Percentiles rank a stretch among this genome's conserved stretches.
phyloP scores from a whole-genome alignment of 306 rosid species.

The Rubus parviflorus region DNA sequence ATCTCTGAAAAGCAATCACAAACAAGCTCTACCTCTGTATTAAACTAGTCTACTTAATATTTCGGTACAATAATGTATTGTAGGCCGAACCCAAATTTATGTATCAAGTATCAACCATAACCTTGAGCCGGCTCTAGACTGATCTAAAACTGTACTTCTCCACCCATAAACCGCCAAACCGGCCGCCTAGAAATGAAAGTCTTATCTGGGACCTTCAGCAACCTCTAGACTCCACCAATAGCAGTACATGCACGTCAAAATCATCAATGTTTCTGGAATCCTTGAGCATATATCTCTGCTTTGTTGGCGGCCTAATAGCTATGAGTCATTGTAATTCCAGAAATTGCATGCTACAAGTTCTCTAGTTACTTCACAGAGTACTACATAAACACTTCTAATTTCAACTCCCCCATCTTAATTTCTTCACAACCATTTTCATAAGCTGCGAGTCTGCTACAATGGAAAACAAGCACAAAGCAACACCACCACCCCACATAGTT shows the following conservation, averaged over 20 bases:
- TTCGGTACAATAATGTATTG: no score
- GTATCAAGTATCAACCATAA: no score
- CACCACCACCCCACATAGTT: constrained; percentile 18
- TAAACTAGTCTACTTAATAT: no score
- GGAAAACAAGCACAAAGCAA: constrained; percentile 9
- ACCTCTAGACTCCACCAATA: not conserved
- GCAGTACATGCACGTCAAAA: not conserved
- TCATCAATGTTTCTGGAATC: not conserved
- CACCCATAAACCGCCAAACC: not conserved
- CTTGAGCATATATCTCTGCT: not conserved
- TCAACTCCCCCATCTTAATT: not conserved
- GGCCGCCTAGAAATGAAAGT: not conserved
- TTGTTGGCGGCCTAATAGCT: no score
- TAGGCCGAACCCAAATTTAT: no score
- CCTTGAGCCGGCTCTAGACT: not conserved
- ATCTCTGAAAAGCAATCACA: no score
- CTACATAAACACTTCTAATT: not conserved
- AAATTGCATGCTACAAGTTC: not conserved
- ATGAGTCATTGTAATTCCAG: not conserved
- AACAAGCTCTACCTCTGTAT: no score
- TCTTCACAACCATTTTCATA: not conserved
- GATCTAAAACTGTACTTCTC: not conserved
- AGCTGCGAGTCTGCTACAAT: not conserved
- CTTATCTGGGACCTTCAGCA: not conserved
- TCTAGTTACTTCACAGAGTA: not conserved